Evolutionary conservation across 108 stramenopile species (phyloP).

Genomic region (Epithemia pelagica): DNA sequence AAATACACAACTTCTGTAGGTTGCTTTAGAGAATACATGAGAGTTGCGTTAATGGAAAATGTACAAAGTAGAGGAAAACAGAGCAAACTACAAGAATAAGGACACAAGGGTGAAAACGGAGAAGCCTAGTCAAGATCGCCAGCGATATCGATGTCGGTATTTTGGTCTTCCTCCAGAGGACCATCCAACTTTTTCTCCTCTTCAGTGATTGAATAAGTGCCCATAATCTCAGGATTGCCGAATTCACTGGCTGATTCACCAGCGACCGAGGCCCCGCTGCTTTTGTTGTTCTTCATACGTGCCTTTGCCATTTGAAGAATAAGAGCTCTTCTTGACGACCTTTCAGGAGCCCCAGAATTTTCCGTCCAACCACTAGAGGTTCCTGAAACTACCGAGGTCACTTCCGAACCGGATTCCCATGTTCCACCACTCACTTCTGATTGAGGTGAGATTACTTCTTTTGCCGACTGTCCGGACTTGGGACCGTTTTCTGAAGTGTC

Average conservation of each 20-base stretch:
- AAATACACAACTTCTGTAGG: too few species aligned
- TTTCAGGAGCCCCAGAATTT: conserved; percentile 28
- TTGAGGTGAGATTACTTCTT: not conserved
- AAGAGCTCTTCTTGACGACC: conserved; percentile 60
- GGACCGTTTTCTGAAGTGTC: not conserved
- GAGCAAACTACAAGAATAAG: not conserved
- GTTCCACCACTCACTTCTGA: conserved; percentile 10
- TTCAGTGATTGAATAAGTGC: conserved; percentile 4
- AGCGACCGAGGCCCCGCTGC: not conserved
- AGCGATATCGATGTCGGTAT: conserved; percentile 12
- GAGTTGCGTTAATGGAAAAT: too few species aligned
- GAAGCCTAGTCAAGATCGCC: conserved; percentile 11
- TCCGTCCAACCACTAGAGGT: conserved; percentile 48
- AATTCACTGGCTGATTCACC: not conserved
- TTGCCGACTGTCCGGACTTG: not conserved
- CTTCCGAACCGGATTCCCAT: conserved; percentile 40
- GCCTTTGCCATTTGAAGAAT: conserved; percentile 89
- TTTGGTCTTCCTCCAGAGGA: not conserved
- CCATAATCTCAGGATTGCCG: not conserved
- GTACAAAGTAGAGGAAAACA: too few species aligned
- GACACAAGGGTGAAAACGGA: not conserved
- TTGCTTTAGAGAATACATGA: too few species aligned
- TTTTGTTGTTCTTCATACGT: conserved; percentile 47
- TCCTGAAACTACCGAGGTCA: conserved; percentile 51
- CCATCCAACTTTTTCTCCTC: not conserved